Percentiles rank a stretch among this genome's conserved stretches.
Conservation (phyloP, 768 basidiomycete genomes). For the Hericium alpestre region DNA sequence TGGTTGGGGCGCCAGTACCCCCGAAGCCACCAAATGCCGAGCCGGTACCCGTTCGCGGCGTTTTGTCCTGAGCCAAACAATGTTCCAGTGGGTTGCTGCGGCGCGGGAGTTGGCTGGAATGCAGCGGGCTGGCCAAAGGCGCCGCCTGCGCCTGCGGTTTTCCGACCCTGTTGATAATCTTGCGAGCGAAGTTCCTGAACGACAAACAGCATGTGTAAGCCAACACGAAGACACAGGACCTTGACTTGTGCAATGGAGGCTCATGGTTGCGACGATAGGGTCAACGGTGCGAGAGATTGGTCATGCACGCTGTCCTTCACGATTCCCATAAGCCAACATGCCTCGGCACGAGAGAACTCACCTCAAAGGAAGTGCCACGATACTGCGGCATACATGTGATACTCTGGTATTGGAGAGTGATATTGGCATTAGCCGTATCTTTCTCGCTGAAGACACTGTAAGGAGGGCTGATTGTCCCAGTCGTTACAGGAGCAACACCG, state of each 20-base stretch:
- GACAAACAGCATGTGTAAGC: not conserved
- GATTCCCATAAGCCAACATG: not conserved
- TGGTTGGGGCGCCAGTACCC: slow-evolving; percentile 1
- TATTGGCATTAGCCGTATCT: slow-evolving; percentile 36
- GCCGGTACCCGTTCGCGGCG: slow-evolving; percentile 8
- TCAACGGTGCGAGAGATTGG: not conserved
- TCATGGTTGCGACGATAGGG: not conserved
- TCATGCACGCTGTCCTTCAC: not conserved
- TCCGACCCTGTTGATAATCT: slow-evolving; percentile 38
- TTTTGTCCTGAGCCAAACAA: slow-evolving; percentile 16
- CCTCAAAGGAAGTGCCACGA: slow-evolving; percentile 55
- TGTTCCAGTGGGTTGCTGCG: slow-evolving; percentile 20
- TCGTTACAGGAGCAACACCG: slow-evolving; percentile 45
- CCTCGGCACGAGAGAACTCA: slow-evolving; percentile 16
- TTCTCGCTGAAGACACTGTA: slow-evolving; percentile 57
- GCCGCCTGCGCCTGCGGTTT: slow-evolving; percentile 23
- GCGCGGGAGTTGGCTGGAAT: slow-evolving; percentile 21
- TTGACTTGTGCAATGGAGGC: not conserved
- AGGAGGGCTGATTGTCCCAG: slow-evolving; percentile 58
- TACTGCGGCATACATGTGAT: slow-evolving; percentile 77
- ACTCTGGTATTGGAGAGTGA: slow-evolving; percentile 65
- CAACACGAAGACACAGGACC: not conserved
- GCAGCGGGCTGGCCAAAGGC: slow-evolving; percentile 23
- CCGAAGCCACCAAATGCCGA: slow-evolving; percentile 4
- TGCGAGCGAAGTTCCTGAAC: slow-evolving; percentile 35